Evolutionary conservation across 2,329 filamentous ascomycete genomes (phyloP).

Genomic region (Xylariaceae sp.): DNA sequence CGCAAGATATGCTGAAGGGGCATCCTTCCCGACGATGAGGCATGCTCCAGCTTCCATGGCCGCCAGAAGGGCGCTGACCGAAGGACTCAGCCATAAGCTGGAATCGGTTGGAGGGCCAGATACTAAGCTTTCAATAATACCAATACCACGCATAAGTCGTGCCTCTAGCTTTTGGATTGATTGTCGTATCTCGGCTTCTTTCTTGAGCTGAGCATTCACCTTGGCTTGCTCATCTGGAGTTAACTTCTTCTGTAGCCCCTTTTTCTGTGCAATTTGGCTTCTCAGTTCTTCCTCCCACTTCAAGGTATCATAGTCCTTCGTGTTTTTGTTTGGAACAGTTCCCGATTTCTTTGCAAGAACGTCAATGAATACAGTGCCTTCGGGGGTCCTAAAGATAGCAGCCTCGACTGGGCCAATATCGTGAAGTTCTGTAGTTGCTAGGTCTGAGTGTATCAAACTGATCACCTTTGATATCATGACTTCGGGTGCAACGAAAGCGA

Average conservation of each 20-base stretch:
- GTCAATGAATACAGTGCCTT: conserved; percentile 85
- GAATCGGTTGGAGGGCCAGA: conserved; percentile 86
- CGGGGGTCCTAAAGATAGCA: conserved; percentile 86
- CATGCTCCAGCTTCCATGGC: conserved; percentile 77
- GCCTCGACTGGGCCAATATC: conserved; percentile 81
- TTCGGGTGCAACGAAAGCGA: conserved; percentile 90
- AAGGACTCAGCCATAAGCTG: conserved; percentile 80
- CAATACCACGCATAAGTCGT: conserved; percentile 75
- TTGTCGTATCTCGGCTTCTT: conserved; percentile 75
- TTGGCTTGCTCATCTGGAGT: conserved; percentile 85
- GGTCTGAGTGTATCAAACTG: conserved; percentile 66
- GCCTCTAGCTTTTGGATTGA: conserved; percentile 67
- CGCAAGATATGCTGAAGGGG: conserved; percentile 72
- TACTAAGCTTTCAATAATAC: conserved; percentile 77
- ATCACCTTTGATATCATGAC: conserved; percentile 73
- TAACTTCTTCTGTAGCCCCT: conserved; percentile 85
- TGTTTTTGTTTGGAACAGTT: conserved; percentile 75
- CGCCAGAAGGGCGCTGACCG: conserved; percentile 68
- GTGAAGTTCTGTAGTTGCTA: conserved; percentile 65
- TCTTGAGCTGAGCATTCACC: conserved; percentile 84
- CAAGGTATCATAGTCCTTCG: conserved; percentile 89
- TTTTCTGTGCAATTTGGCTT: conserved; percentile 85
- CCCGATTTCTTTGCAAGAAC: conserved; percentile 80
- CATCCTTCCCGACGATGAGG: conserved; percentile 74
- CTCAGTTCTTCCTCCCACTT: conserved; percentile 97